These are phyloP conservation scores for Russula abietina DNA, from an alignment of 768 basidiomycete genomes.

Conservation along the genomic window DNA sequence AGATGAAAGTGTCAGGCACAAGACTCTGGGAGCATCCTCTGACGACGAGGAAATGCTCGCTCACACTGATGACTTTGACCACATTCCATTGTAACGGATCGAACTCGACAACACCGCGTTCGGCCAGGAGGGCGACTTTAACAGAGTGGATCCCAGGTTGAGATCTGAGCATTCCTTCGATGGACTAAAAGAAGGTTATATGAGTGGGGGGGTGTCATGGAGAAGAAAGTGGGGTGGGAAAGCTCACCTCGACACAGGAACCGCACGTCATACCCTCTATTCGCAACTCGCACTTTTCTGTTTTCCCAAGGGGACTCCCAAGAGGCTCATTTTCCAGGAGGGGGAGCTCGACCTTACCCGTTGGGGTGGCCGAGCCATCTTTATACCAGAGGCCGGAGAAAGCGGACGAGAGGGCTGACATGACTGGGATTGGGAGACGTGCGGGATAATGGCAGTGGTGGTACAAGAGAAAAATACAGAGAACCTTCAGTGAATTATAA, in stretches of 20 bases:
- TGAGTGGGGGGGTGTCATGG: background rate
- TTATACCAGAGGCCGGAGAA: conserved; percentile 18
- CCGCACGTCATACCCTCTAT: conserved; percentile 92
- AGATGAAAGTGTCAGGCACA: background rate
- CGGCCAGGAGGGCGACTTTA: conserved; percentile 95
- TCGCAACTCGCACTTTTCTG: conserved; percentile 66
- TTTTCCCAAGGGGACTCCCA: conserved; percentile 24
- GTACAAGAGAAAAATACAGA: background rate
- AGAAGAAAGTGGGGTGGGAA: background rate
- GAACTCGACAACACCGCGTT: conserved; percentile 87
- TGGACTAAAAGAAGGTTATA: conserved; percentile 45
- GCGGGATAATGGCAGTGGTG: background rate
- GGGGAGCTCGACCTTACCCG: conserved; percentile 32
- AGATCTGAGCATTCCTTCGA: conserved; percentile 73
- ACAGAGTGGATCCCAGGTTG: conserved; percentile 88
- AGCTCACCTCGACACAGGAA: conserved; percentile 75
- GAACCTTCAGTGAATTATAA: background rate
- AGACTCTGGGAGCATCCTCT: background rate
- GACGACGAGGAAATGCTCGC: conserved; percentile 35
- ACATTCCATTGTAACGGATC: conserved; percentile 76
- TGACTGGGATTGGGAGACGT: no score
- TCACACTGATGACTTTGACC: conserved; percentile 70
- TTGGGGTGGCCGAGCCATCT: background rate
- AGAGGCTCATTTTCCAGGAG: conserved; percentile 29
- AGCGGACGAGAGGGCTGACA: conserved; percentile 17